phyloP scores from a whole-genome alignment of 1,284 basidiomycete species.

The Ceraceosorus guamensis region DNA sequence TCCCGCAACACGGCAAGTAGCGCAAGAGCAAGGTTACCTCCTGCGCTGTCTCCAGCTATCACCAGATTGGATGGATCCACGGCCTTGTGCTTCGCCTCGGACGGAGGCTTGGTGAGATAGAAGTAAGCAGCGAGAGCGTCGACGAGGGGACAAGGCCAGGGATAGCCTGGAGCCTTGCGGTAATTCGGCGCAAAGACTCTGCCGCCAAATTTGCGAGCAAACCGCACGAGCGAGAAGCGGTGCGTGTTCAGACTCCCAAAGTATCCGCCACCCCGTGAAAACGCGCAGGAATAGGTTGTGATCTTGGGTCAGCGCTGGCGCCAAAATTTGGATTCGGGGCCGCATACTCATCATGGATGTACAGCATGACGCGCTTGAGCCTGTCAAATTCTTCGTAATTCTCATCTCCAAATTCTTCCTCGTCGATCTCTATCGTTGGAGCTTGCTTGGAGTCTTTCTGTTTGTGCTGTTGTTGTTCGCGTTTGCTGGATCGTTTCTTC shows the following conservation, averaged over 20 bases:
- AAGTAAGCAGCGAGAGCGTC: slow-evolving; percentile 75
- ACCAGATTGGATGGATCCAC: slow-evolving; percentile 77
- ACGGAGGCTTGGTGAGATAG: slow-evolving; percentile 67
- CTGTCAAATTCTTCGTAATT: slow-evolving; percentile 44
- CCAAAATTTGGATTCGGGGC: neutral
- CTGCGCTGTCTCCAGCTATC: slow-evolving; percentile 81
- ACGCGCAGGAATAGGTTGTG: too few relatives aligned
- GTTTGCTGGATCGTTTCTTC: too few relatives aligned
- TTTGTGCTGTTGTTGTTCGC: too few relatives aligned
- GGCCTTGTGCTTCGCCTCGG: slow-evolving; percentile 57
- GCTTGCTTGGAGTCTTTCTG: too few relatives aligned
- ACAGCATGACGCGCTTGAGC: slow-evolving; percentile 38
- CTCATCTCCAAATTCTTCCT: too few relatives aligned
- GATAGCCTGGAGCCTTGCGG: slow-evolving; percentile 51
- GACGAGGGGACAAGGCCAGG: slow-evolving; percentile 89
- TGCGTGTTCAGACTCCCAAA: slow-evolving; percentile 56
- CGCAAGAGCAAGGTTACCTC: slow-evolving; percentile 77
- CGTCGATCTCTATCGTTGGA: too few relatives aligned
- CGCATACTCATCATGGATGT: too few relatives aligned
- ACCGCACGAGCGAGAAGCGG: slow-evolving; percentile 49
- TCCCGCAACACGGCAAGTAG: slow-evolving; percentile 89
- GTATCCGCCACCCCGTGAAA: slow-evolving; percentile 52
- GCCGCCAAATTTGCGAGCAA: slow-evolving; percentile 50
- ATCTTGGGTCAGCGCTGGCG: too few relatives aligned
- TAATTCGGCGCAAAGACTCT: slow-evolving; percentile 49